Evolutionary conservation across 768 basidiomycete species (phyloP).

Genomic region (Thelephora aurantiotincta): DNA sequence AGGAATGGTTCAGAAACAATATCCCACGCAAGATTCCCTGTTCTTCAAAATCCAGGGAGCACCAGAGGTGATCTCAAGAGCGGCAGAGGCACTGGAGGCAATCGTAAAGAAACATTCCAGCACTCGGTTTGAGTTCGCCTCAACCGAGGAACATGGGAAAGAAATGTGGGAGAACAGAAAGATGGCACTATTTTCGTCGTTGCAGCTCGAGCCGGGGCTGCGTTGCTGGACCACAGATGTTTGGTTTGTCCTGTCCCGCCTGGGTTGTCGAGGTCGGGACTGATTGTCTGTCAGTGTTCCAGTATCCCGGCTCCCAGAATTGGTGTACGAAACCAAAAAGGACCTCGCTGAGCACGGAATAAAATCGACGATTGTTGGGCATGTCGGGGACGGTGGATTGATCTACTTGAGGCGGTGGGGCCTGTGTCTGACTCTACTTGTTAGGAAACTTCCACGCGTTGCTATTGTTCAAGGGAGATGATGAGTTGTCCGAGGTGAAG

Average conservation of each 20-base stretch:
- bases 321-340: slow-evolving; percentile 27
- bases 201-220: slow-evolving; percentile 47
- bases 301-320: slow-evolving; percentile 19
- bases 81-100: slow-evolving; percentile 40
- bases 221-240: slow-evolving; percentile 84
- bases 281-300: slow-evolving; percentile 14
- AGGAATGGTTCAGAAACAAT: slow-evolving; percentile 44
- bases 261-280: not conserved
- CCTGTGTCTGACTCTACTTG: not conserved
- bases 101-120: slow-evolving; percentile 61
- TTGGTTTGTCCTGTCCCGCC: slow-evolving; percentile 35
- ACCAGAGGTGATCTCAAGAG: slow-evolving; percentile 35
- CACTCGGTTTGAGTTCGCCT: slow-evolving; percentile 55
- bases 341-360: slow-evolving; percentile 30
- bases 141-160: slow-evolving; percentile 60
- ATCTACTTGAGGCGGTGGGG: not conserved
- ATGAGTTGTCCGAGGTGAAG: slow-evolving; percentile 15
- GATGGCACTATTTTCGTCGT: slow-evolving; percentile 60
- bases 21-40: slow-evolving; percentile 62
- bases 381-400: slow-evolving; percentile 25
- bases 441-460: slow-evolving; percentile 24
- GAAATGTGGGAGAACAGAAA: slow-evolving; percentile 80
- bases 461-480: slow-evolving; percentile 17
- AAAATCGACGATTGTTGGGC: slow-evolving; percentile 28
- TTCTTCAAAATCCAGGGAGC: slow-evolving; percentile 92